Base-by-base conservation (phyloP, 2,329 filamentous ascomycete species). In the Aureobasidium sp. region DNA sequence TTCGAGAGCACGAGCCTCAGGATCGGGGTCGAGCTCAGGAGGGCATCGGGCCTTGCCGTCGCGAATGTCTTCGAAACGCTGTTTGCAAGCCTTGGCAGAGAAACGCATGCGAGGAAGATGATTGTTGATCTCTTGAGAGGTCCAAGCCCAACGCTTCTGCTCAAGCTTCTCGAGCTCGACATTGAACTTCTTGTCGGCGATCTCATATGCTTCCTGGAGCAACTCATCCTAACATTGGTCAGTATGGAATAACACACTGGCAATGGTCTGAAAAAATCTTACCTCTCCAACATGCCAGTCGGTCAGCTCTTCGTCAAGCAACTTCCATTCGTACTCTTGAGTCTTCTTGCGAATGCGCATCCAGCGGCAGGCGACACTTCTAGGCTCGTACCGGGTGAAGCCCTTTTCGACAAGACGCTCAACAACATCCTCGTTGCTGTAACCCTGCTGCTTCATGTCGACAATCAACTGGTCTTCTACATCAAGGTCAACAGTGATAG, bases 231-330 rank as follows among this genome's bases (percentile, higher is more conserved):
- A 70, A 7, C 9, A 20, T 45, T 9, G 66, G 59, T 71, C 42
- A 67, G 65, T n/a, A 48, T 54, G 23, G 10, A 6, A 27, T 33
- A 25, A 25, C 18, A 23, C 25, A n/a, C 45, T 20, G 4, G 8
- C 20, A n/a, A 15, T 9, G 11, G 48, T 71, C 56, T 45, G 36
- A 63, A 29, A 43, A 53, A 25, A 66, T n/a, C 77, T 70, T 73
- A 85, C 84, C 72, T 87, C 84, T 23, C 79, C 79, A 16, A 78
- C 74, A 59, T 82, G 78, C 85, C 84, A 87, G 69, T 84, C 82
- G 58, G 77, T 82, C 67, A 82, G 73, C 45, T 83, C 80, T 58
- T 82, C 79, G 53, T 82, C 77, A 0, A 87, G 75, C 29, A 79
- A 73, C 51, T 79, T 77, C 66, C 86, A 82, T n/a, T 82, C 76